These are phyloP conservation scores for Eucalyptus microcorys DNA, from an alignment of 345 rosid species.

Conservation along the genomic window DNA sequence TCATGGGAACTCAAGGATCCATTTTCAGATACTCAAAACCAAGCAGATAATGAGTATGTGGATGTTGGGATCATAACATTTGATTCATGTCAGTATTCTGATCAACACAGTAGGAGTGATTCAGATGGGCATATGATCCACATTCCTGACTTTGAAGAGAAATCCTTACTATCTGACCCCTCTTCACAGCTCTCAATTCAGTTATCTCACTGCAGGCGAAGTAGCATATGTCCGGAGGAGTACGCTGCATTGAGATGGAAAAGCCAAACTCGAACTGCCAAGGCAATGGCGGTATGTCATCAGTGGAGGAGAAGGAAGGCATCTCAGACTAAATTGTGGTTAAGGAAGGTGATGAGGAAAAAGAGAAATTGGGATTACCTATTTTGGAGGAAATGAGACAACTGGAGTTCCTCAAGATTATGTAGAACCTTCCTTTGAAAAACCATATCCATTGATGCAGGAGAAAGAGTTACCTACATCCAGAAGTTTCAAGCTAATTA, in stretches of 20 bases:
- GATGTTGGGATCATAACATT: slow-evolving; percentile 14
- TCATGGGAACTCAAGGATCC: slow-evolving; percentile 48
- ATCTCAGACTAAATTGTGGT: slow-evolving; percentile 2
- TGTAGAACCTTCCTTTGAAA: slow-evolving; percentile 23
- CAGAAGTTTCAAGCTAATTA: slow-evolving; percentile 26
- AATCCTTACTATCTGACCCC: slow-evolving; percentile 13
- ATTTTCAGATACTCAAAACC: slow-evolving; percentile 16
- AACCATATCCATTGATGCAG: slow-evolving; percentile 11
- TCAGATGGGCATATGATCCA: slow-evolving; percentile 45
- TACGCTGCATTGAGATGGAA: slow-evolving; percentile 47
- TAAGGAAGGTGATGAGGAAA: slow-evolving; percentile 10
- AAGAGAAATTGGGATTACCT: slow-evolving; percentile 8
- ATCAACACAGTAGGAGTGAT: slow-evolving; percentile 29
- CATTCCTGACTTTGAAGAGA: slow-evolving; percentile 36
- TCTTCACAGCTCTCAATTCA: slow-evolving; percentile 12
- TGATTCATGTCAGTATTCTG: slow-evolving; percentile 46
- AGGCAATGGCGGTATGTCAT: slow-evolving; percentile 5
- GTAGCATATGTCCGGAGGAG: slow-evolving; percentile 13
- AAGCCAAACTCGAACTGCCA: slow-evolving; percentile 8
- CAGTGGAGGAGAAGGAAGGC: not conserved
- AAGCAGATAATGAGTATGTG: slow-evolving; percentile 16
- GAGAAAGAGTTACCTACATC: slow-evolving; percentile 22
- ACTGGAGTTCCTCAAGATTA: slow-evolving; percentile 2
- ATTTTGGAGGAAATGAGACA: slow-evolving; percentile 9
- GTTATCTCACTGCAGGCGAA: slow-evolving; percentile 7